Conservation (phyloP, 306 rosid species). For the Ochetophila trinervis region DNA sequence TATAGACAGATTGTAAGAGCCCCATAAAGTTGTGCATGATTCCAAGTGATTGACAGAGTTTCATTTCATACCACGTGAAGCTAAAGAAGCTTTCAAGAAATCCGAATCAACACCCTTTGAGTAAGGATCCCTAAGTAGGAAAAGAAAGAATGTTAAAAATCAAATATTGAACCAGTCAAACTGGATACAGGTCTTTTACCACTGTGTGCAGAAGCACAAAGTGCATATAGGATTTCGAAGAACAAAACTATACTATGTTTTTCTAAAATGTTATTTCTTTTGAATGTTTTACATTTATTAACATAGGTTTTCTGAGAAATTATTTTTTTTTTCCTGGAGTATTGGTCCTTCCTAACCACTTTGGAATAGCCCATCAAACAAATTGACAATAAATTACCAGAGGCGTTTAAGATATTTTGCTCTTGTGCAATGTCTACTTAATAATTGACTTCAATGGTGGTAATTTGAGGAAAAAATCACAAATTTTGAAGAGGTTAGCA, state of each 20-base stretch:
- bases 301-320: too few species aligned
- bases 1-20: background rate
- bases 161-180: background rate
- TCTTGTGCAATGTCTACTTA: background rate
- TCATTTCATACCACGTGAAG: constrained; percentile 54
- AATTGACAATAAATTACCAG: too few species aligned
- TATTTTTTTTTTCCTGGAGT: too few species aligned
- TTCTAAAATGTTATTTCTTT: too few species aligned
- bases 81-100: constrained; percentile 67
- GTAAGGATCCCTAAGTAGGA: constrained; percentile 76
- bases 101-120: constrained; percentile 63
- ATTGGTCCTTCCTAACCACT: too few species aligned
- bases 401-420: background rate
- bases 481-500: constrained; percentile 17
- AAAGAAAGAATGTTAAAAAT: constrained; percentile 4
- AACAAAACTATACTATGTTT: background rate
- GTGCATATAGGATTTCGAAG: background rate
- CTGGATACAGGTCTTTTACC: background rate
- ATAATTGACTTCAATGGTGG: background rate
- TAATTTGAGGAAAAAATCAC: constrained; percentile 21
- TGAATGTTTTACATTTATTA: too few species aligned
- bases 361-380: too few species aligned
- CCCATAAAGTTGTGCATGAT: background rate
- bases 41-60: background rate
- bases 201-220: background rate